Evolutionary conservation across 2,329 filamentous ascomycete species (phyloP), one percentile per base, ranked within the genome.

Genomic region (Hortaea werneckii): DNA sequence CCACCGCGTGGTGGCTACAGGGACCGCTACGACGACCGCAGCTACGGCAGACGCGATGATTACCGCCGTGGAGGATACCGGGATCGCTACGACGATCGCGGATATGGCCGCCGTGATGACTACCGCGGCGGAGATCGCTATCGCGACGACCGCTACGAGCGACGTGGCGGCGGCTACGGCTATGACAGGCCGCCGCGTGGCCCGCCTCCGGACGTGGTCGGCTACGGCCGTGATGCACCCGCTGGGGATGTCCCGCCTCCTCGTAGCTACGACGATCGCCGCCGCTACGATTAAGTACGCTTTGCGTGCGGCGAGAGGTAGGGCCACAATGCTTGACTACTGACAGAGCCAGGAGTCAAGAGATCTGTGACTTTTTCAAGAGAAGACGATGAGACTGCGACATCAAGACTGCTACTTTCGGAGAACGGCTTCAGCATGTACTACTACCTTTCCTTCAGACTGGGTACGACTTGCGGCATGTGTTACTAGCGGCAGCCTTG

Each of bases 41-140:
- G 63, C 32, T 60, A 59, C 50, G 59, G 59, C 59, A 70, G 72
- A 56, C 69, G 71, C 47, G 71, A 74, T 55, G 70, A 74, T 56
- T 67, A 69, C 47, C 64, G 65, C 48, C 72, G 75, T 49, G 58
- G 64, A 51, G 57, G 59, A 32, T 72, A 70, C 54, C 57, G 71
- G 45, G 72, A 81, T 47, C 79, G 81, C 55, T 77, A 78, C 57
- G 81, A 83, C 51, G 79, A 83, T 49, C 77, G 81, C 59, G 77
- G 37, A 53, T 75, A 76, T 49, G 67, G 80, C 40, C 77, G 79
- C 48, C 76, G 76, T 51, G 73, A 78, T 51, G 72, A 72, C 43
- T 69, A 71, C 46, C 63, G 49, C 28, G 44, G 50, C 29, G 52
- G 48, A 29, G 52, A 54, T 40, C 49, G 51, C 38, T 51, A 52